Evolutionary conservation across 2,329 filamentous ascomycete species (phyloP).

Genomic region (Penicillium griseofulvum): DNA sequence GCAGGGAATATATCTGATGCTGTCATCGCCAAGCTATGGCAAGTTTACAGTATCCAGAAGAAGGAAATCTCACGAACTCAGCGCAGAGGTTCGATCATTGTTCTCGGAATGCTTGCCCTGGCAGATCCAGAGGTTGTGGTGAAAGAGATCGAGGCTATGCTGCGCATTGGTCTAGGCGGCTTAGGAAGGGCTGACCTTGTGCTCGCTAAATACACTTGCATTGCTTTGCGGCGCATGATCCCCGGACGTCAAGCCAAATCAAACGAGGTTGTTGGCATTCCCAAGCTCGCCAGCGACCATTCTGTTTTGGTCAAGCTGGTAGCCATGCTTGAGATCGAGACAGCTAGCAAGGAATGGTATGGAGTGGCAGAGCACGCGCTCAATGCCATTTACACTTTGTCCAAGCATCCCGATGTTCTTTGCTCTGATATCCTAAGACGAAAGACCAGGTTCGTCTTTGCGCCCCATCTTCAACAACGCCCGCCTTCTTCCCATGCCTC

Average conservation of each 20-base stretch:
- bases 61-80: slow-evolving; percentile 90
- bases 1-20: slow-evolving; percentile 78
- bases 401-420: slow-evolving; percentile 88
- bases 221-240: slow-evolving; percentile 87
- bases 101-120: slow-evolving; percentile 92
- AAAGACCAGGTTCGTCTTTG: slow-evolving; percentile 81
- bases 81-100: slow-evolving; percentile 88
- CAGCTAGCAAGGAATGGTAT: slow-evolving; percentile 90
- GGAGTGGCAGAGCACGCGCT: slow-evolving; percentile 95
- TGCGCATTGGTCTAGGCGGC: slow-evolving; percentile 80
- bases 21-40: slow-evolving; percentile 91
- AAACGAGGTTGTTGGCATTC: slow-evolving; percentile 56
- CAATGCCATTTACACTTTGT: slow-evolving; percentile 88
- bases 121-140: slow-evolving; percentile 91
- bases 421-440: slow-evolving; percentile 87
- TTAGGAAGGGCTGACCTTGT: slow-evolving; percentile 80
- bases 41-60: slow-evolving; percentile 92
- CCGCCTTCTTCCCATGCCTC: slow-evolving; percentile 28
- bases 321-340: slow-evolving; percentile 78
- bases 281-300: slow-evolving; percentile 86
- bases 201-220: slow-evolving; percentile 91
- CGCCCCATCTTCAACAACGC: slow-evolving; percentile 38
- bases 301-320: slow-evolving; percentile 78
- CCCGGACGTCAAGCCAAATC: slow-evolving; percentile 79
- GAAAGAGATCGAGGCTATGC: slow-evolving; percentile 90